A percentile compares a stretch with the other conserved stretches of the same genome.
Evolutionary conservation across 2,329 filamentous ascomycete genomes (phyloP).

Genomic region (Verticillium klebahnii): DNA sequence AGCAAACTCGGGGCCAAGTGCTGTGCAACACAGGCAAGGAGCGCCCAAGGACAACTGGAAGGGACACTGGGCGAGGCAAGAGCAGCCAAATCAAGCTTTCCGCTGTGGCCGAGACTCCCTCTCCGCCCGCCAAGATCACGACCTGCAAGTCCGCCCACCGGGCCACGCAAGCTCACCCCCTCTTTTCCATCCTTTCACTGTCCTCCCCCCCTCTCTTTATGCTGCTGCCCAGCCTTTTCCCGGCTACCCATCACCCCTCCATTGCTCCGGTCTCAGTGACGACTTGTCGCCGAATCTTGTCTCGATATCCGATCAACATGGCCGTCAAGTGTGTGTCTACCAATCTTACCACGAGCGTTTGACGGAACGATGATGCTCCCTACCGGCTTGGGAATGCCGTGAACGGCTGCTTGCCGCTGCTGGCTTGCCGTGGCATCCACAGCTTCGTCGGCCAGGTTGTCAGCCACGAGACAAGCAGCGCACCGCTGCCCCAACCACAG

Average conservation of each 20-base stretch:
- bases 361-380: neutral
- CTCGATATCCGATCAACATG: neutral
- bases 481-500: neutral
- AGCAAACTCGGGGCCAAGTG: no score
- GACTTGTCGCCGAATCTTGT: neutral
- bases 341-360: neutral
- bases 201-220: neutral
- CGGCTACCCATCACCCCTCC: neutral
- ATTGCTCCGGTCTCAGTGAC: neutral
- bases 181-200: neutral
- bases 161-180: slow-evolving; percentile 1
- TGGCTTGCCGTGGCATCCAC: no score
- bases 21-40: neutral
- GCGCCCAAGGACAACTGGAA: neutral
- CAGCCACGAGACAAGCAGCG: neutral
- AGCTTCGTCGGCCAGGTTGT: neutral
- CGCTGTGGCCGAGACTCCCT: slow-evolving; percentile 12
- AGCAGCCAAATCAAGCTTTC: slow-evolving; percentile 13
- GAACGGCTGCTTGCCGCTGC: neutral
- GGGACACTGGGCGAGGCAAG: neutral
- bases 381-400: neutral
- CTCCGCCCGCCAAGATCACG: slow-evolving; percentile 6
- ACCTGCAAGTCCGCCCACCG: slow-evolving; percentile 4
- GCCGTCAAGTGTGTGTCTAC: neutral
- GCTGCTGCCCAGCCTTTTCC: neutral